Base-by-base conservation (phyloP, 352 stramenopile genomes). In the Phytophthora citrophthora region DNA sequence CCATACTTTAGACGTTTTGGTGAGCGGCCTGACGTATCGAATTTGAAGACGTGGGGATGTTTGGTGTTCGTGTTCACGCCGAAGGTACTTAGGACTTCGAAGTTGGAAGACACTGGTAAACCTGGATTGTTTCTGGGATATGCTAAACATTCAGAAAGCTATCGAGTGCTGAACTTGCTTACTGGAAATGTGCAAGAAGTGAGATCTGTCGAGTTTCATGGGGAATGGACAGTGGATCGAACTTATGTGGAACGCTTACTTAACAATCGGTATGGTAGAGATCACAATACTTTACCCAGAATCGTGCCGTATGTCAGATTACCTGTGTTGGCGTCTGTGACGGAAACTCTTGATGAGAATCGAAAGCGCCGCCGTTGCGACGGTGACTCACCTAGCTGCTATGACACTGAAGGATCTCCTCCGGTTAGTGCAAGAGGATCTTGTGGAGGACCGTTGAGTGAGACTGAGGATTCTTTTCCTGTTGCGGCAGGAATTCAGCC, bases 361-460 rank as follows among this genome's bases (percentile, higher is more conserved):
- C 26, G 26, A 29, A 29, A 63, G 45, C 55, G 55, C 55, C 34
- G 23, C 55, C 55, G 45, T 63, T 49, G 45, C 36, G 45, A 55
- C 36, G 44, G 55, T 55, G 13, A 50, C 23, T 6, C 39, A 41
- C 1, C 10, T 61, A 13, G n/a, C 26, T 36, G 15, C 6, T 27
- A 27, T 48, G 13, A 43, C 4, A 23, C 39, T 50, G 39, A 59
- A 50, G 39, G 29, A 10, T n/a, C 8, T 23, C 20, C 38, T 56
- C 36, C 46, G 46, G 55, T 31, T 5, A 32, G 27, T 15, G 10
- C 38, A 15, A 36, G 27, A 54, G 47, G 15, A 38, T n/a, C 44
- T 41, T 18, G 1, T 1, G 5, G 15, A 23, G 18, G 24, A 40
- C 29, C 54, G 43, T 64, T 41, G 43, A 47, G 39, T 16, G 4